phyloP scores from a whole-genome alignment of 768 basidiomycete genomes.

The Tylopilus sp. region DNA sequence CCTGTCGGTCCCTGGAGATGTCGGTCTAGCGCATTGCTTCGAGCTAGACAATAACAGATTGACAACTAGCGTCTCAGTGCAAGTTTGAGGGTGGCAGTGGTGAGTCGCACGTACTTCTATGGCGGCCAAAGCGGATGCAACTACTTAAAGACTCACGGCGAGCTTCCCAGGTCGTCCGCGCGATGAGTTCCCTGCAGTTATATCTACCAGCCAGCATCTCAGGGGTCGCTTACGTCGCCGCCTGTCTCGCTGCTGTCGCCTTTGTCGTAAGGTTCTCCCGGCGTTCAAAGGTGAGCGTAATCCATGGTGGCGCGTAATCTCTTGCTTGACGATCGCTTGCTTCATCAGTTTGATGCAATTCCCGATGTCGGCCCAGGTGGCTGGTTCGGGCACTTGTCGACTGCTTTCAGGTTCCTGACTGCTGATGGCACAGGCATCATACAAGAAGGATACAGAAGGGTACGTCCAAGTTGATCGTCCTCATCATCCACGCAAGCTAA shows the following conservation, averaged over 20 bases:
- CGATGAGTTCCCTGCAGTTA: not conserved
- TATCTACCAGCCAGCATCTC: not conserved
- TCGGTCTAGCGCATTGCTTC: no score
- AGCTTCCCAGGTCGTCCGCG: no score
- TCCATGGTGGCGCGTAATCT: no score
- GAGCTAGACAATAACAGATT: no score
- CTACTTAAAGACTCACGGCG: no score
- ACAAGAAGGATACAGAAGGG: slow-evolving; percentile 31
- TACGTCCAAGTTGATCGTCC: slow-evolving; percentile 17
- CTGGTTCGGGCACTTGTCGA: slow-evolving; percentile 23
- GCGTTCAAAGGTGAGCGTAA: not conserved
- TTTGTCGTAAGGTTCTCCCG: not conserved
- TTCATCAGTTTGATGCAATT: slow-evolving; percentile 25
- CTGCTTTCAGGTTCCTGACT: slow-evolving; percentile 11
- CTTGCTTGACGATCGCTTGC: no score
- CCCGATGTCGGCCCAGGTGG: slow-evolving; percentile 28
- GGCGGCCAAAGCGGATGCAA: no score
- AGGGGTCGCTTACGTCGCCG: not conserved
- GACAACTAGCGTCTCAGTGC: no score
- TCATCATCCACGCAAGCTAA: not conserved
- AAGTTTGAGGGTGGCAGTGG: no score
- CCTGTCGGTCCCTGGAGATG: no score
- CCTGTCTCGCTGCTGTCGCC: not conserved
- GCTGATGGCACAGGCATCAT: slow-evolving; percentile 12
- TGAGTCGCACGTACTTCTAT: no score